These are phyloP conservation scores for Colletotrichum somersetense DNA, from an alignment of 2,329 filamentous ascomycete species.

Conservation along the genomic window DNA sequence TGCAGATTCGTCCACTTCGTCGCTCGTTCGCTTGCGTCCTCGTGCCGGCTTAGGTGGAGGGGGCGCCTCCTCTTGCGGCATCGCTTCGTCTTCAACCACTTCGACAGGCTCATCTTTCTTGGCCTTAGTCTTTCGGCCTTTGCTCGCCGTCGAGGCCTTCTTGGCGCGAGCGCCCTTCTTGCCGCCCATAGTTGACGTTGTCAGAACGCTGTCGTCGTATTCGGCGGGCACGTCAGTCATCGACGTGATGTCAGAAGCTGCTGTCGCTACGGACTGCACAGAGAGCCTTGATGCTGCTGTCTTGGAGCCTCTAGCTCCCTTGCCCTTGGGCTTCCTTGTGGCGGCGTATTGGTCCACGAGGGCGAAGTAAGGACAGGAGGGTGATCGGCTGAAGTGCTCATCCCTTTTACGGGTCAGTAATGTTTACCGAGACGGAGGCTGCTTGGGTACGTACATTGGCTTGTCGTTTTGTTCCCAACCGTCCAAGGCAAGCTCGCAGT, in stretches of 20 bases:
- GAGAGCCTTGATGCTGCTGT: slow-evolving; percentile 72
- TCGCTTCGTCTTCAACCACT: slow-evolving; percentile 46
- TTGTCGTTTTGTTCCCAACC: slow-evolving; percentile 96
- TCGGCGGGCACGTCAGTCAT: slow-evolving; percentile 62
- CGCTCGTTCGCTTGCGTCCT: slow-evolving; percentile 74
- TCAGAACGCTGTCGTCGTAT: slow-evolving; percentile 71
- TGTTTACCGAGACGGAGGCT: background rate
- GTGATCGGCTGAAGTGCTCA: slow-evolving; percentile 85
- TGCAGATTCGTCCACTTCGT: slow-evolving; percentile 65
- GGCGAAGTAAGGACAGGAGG: slow-evolving; percentile 85
- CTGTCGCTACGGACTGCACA: slow-evolving; percentile 66
- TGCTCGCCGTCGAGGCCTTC: slow-evolving; percentile 64
- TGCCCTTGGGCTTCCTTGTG: slow-evolving; percentile 70
- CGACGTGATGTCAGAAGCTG: slow-evolving; percentile 63
- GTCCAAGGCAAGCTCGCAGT: slow-evolving; percentile 90
- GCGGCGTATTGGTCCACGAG: slow-evolving; percentile 70
- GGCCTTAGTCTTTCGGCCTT: slow-evolving; percentile 65
- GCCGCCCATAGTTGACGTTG: slow-evolving; percentile 68
- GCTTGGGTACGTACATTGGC: slow-evolving; percentile 73
- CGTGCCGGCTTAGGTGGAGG: slow-evolving; percentile 57
- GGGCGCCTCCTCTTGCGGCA: slow-evolving; percentile 52
- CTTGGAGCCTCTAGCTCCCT: slow-evolving; percentile 73
- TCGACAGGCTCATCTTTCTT: slow-evolving; percentile 69
- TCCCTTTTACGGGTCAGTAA: slow-evolving; percentile 65
- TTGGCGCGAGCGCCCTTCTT: slow-evolving; percentile 65